Percentiles rank a stretch among this genome's conserved stretches.
Conservation (phyloP, 768 basidiomycete genomes). For the Nevesoporus exiguus region DNA sequence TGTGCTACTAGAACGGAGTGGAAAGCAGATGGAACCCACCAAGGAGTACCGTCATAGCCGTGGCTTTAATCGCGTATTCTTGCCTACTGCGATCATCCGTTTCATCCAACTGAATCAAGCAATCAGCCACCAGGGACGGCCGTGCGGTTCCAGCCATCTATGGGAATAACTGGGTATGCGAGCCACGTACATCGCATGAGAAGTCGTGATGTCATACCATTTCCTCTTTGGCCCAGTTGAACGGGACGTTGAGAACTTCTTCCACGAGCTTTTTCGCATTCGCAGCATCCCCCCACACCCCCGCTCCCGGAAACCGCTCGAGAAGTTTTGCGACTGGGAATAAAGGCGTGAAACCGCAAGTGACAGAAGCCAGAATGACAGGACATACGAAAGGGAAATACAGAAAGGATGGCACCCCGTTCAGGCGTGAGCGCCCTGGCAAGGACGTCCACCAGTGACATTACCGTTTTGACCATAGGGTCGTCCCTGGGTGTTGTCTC, state of each 20-base stretch:
- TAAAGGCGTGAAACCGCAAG: background rate
- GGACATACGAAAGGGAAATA: conserved; percentile 24
- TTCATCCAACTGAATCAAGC: conserved; percentile 16
- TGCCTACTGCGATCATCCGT: conserved; percentile 12
- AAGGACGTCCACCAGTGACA: conserved; percentile 18
- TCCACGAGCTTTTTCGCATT: conserved; percentile 13
- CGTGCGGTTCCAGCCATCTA: conserved; percentile 18
- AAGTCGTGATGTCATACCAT: conserved; percentile 15
- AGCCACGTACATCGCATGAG: too few species aligned
- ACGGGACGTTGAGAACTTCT: conserved; percentile 22
- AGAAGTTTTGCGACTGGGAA: conserved; percentile 23
- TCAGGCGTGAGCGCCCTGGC: conserved; percentile 21
- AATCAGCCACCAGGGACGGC: conserved; percentile 28
- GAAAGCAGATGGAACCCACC: conserved; percentile 11
- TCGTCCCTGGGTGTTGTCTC: conserved; percentile 17
- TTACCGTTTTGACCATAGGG: conserved; percentile 20
- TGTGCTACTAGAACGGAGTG: background rate
- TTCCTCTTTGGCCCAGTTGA: conserved; percentile 23
- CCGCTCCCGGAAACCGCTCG: conserved; percentile 24
- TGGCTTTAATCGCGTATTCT: conserved; percentile 26
- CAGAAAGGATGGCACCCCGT: conserved; percentile 15
- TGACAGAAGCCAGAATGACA: background rate
- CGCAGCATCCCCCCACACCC: conserved; percentile 17
- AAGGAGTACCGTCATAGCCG: conserved; percentile 24
- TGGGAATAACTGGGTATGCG: background rate